These are phyloP conservation scores for Filobasidium floriforme DNA, from an alignment of 768 basidiomycete genomes.

Conservation along the genomic window DNA sequence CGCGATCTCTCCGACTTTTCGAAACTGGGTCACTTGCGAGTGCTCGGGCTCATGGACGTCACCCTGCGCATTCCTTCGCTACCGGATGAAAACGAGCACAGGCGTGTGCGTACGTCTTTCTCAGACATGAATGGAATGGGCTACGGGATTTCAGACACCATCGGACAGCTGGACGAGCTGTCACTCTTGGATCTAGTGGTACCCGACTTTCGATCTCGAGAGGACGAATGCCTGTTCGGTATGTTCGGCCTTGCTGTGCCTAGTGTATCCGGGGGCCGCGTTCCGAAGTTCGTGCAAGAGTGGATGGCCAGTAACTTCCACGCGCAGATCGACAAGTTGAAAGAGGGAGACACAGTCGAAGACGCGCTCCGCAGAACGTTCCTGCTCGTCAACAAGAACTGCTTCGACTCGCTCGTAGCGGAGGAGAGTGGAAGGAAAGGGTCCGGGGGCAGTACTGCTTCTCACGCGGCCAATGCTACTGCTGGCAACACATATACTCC, in stretches of 20 bases:
- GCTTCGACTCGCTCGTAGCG: constrained; percentile 57
- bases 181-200: constrained; percentile 89
- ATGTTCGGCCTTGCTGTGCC: constrained; percentile 81
- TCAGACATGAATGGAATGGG: constrained; percentile 85
- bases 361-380: constrained; percentile 84
- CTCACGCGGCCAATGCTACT: not conserved
- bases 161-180: constrained; percentile 67
- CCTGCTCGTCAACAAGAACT: constrained; percentile 71
- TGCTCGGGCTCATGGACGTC: constrained; percentile 97
- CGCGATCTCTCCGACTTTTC: constrained; percentile 71
- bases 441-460: constrained; percentile 56
- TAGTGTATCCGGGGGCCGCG: constrained; percentile 46
- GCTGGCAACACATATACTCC: not conserved
- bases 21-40: constrained; percentile 70
- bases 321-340: constrained; percentile 54
- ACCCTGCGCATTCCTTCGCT: constrained; percentile 55
- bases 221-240: constrained; percentile 82
- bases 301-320: constrained; percentile 62
- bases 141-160: constrained; percentile 90
- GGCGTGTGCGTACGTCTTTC: constrained; percentile 82
- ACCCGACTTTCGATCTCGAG: constrained; percentile 66
- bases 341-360: constrained; percentile 52
- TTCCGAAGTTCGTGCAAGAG: constrained; percentile 79
- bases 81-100: constrained; percentile 62
- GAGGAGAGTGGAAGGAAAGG: constrained; percentile 55